Evolutionary conservation across 2,329 filamentous ascomycete genomes (phyloP).

Genomic region (Colletotrichum sp.): DNA sequence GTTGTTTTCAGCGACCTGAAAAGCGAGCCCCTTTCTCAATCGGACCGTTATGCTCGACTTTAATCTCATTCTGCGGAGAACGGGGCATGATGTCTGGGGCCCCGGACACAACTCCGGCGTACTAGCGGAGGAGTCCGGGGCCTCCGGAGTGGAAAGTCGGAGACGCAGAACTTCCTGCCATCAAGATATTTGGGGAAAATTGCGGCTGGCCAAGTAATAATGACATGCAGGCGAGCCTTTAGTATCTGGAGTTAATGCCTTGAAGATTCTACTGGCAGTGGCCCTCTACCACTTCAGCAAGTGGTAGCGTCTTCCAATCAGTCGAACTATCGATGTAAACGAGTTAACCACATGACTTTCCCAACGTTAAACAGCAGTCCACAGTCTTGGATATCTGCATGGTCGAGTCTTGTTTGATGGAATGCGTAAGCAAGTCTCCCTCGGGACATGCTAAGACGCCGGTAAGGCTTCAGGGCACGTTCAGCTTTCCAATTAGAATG

Average conservation of each 20-base stretch:
- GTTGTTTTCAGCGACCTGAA: conserved; percentile 11
- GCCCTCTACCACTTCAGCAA: not conserved
- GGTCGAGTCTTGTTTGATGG: not conserved
- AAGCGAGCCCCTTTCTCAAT: not conserved
- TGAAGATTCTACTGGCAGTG: not conserved
- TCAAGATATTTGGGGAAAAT: not conserved
- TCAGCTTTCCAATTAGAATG: not conserved
- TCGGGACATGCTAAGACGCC: not conserved
- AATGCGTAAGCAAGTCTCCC: not conserved
- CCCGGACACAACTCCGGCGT: not conserved
- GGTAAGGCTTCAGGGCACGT: not conserved
- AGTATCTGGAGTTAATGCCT: not conserved
- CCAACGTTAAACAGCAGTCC: not conserved
- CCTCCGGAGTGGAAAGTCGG: not conserved
- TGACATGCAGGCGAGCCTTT: not conserved
- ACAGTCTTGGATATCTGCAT: not conserved
- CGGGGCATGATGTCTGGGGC: not conserved
- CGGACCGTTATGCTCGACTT: conserved; percentile 4
- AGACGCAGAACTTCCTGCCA: not conserved
- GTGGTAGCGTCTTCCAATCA: not conserved
- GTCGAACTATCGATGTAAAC: not conserved
- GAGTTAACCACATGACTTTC: rapidly evolving
- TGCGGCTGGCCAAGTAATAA: not conserved
- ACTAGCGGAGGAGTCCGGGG: not conserved
- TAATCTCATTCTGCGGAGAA: not conserved